These are phyloP conservation scores for Lasiosphaeria miniovina DNA, from an alignment of 495 filamentous ascomycete genomes.

Conservation along the genomic window DNA sequence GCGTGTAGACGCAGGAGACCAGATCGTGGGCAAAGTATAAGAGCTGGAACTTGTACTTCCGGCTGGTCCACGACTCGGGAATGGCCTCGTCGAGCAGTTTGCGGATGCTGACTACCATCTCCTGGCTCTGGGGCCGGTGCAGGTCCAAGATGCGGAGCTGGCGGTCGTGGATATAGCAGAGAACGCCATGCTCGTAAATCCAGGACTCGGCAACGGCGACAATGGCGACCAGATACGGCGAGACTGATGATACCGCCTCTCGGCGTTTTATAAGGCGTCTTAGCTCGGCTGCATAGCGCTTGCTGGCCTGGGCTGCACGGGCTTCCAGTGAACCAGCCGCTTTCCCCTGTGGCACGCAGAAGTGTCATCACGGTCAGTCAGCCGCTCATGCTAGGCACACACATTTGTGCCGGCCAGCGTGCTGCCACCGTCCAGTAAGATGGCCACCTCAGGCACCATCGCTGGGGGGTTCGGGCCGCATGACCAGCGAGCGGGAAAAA, in stretches of 20 bases:
- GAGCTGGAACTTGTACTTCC: constrained; percentile 52
- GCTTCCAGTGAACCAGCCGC: constrained; percentile 58
- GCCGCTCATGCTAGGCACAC: too few species aligned
- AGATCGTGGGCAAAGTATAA: constrained; percentile 62
- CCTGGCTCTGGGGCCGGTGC: constrained; percentile 46
- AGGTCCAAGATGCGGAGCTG: constrained; percentile 65
- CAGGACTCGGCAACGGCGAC: constrained; percentile 61
- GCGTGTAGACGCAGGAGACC: constrained; percentile 54
- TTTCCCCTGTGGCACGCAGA: constrained; percentile 43
- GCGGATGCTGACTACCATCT: constrained; percentile 59
- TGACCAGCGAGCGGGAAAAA: background rate
- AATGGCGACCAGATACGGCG: constrained; percentile 59
- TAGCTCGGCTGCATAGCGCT: constrained; percentile 55
- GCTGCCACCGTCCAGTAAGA: too few species aligned
- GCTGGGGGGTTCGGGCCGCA: constrained; percentile 14
- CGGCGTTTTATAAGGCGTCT: constrained; percentile 58
- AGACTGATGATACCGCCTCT: constrained; percentile 58
- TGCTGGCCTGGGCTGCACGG: constrained; percentile 43
- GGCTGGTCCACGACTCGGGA: constrained; percentile 25
- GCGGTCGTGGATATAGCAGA: constrained; percentile 57
- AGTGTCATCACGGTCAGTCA: too few species aligned
- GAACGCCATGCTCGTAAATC: constrained; percentile 59
- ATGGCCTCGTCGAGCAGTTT: constrained; percentile 39
- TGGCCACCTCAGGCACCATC: background rate
- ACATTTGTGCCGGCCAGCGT: too few species aligned